Evolutionary conservation across 2,329 filamentous ascomycete genomes (phyloP).

Genomic region (Helotiales sp.): DNA sequence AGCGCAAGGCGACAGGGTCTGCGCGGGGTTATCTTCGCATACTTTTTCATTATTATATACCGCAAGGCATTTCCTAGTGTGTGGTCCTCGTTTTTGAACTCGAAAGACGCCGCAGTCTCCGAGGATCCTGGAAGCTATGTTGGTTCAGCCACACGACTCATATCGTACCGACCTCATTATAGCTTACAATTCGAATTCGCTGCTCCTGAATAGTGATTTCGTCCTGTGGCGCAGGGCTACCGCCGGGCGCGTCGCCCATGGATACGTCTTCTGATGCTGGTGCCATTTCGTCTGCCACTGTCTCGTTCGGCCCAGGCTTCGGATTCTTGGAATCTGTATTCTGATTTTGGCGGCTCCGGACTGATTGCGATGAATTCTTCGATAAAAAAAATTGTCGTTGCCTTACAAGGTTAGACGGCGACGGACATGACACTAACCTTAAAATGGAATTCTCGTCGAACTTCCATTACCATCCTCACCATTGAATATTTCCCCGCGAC

Average conservation of each 20-base stretch:
- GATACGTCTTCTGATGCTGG: constrained; percentile 23
- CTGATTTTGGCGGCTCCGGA: no score
- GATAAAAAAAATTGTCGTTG: not conserved
- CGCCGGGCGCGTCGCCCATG: constrained; percentile 28
- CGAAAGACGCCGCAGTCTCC: constrained; percentile 89
- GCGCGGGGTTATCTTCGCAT: constrained; percentile 35
- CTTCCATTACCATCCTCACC: not conserved
- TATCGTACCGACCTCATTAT: no score
- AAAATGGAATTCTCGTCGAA: not conserved
- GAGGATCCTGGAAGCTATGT: constrained; percentile 77
- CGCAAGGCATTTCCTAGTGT: constrained; percentile 92
- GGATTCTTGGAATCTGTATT: not conserved
- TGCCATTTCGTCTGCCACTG: constrained; percentile 11
- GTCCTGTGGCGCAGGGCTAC: constrained; percentile 1
- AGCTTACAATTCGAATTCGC: constrained; percentile 31
- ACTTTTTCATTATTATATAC: constrained; percentile 99
- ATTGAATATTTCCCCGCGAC: not conserved
- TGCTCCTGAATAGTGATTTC: constrained; percentile 22
- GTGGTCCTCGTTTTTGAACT: constrained; percentile 92
- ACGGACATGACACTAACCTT: not conserved
- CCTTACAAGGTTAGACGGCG: not conserved
- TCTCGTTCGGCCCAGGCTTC: constrained; percentile 30
- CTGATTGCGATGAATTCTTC: constrained; percentile 10
- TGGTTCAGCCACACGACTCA: not conserved
- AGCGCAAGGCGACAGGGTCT: not conserved